A percentile compares a stretch with the other conserved stretches of the same genome.
Evolutionary conservation across 2,329 filamentous ascomycete species (phyloP).

Genomic region (Pyricularia grisea): DNA sequence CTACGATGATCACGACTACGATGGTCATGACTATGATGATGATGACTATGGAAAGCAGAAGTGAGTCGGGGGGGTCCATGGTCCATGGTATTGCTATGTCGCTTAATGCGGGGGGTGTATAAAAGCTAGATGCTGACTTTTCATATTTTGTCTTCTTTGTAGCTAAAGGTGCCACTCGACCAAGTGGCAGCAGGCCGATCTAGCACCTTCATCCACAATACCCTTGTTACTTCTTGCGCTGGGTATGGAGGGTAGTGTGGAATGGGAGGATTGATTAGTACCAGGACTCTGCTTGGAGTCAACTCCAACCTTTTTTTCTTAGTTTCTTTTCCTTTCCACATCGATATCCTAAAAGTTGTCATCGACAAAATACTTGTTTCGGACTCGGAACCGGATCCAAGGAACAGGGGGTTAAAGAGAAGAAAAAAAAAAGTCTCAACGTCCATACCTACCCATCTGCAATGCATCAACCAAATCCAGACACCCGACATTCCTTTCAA

Average conservation of each 20-base stretch:
- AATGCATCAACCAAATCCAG: neutral
- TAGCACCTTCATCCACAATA: neutral
- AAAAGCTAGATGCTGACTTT: neutral
- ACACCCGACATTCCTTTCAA: neutral
- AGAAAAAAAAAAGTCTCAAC: neutral
- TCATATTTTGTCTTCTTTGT: neutral
- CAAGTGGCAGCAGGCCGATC: neutral
- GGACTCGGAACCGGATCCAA: neutral
- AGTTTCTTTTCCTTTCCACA: neutral
- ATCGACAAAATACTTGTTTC: neutral
- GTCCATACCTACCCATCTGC: neutral
- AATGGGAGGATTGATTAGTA: neutral
- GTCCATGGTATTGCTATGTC: too few relatives aligned
- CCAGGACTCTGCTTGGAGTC: neutral
- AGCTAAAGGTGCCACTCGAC: neutral
- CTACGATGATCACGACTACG: constrained; percentile 3
- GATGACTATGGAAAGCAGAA: neutral
- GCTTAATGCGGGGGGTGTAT: neutral
- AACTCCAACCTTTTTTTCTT: neutral
- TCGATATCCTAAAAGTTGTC: neutral
- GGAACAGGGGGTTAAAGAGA: neutral
- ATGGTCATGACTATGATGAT: constrained; percentile 2
- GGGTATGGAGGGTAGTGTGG: neutral
- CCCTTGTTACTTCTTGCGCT: neutral
- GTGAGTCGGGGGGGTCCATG: neutral